Evolutionary conservation across 352 stramenopile genomes (phyloP), one percentile per base, ranked within the genome.

Genomic region (Pythium aristosporum): DNA sequence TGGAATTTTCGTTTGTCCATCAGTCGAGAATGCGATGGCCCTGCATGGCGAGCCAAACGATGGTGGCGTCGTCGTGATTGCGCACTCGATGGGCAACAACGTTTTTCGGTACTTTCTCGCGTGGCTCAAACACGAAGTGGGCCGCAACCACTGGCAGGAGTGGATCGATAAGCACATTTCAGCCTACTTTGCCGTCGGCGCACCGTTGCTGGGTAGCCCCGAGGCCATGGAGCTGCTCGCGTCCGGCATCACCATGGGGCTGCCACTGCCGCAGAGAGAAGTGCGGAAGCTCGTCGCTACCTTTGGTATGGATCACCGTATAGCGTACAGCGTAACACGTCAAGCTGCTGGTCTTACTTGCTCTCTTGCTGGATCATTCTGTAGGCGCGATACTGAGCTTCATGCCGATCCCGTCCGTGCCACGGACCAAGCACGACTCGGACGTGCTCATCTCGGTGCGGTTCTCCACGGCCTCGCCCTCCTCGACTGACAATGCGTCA

Each of bases 81-180:
- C 82, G 0, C 85, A 94, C 59, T 94, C 85, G 34, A 90, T 94
- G 77, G 85, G 85, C 34, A 94, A 94, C 61, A 74, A 75, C 37
- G 63, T 92, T 18, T 87, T 94, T 23, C 82, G 82, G 4, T 94
- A 94, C 72, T 94, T 94, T 47, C 76, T 94, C 34, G 79, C 80
- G 58, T 94, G 85, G 85, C 69, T 94, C 54, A 84, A 88, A 56
- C 76, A 86, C 52, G 82, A 94, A 57, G 72, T 94, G 21, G 83
- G 83, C 1, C 68, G 72, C 8, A 82, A 92, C 51, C 73, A 91
- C 67, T 89, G 77, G 77, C 78, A 89, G 39, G 59, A 73, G 43
- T 94, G 85, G 85, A 88, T 94, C 46, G 81, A 91, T 60, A 71
- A 65, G 12, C 80, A 94, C 60, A 80, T 94, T 49, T 85, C 82